These are phyloP conservation scores for Saccharomyces mikatae DNA, from an alignment of 805 yeast genomes.

Conservation along the genomic window DNA sequence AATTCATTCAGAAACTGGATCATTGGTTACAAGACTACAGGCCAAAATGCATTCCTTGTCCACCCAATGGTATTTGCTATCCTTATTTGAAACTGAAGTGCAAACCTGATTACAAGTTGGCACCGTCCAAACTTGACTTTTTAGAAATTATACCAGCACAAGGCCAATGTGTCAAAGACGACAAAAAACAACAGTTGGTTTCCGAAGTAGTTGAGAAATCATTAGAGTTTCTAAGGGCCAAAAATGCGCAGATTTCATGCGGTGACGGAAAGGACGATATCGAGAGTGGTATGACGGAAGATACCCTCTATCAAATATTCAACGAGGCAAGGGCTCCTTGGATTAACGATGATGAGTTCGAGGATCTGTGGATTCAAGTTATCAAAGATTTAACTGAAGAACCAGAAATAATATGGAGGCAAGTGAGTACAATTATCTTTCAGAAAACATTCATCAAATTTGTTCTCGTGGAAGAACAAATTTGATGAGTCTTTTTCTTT, in stretches of 20 bases:
- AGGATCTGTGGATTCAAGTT: constrained; percentile 66
- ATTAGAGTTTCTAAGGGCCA: constrained; percentile 53
- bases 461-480: neutral
- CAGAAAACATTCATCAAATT: neutral
- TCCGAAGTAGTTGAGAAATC: constrained; percentile 60
- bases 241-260: constrained; percentile 58
- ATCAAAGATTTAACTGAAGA: constrained; percentile 51
- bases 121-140: constrained; percentile 26
- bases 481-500: neutral
- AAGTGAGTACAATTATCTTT: constrained; percentile 37
- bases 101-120: constrained; percentile 55
- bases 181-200: constrained; percentile 58
- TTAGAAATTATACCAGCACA: constrained; percentile 52
- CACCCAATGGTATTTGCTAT: constrained; percentile 70
- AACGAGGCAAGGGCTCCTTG: constrained; percentile 30
- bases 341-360: constrained; percentile 45
- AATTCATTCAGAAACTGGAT: constrained; percentile 34
- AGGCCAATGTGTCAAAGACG: constrained; percentile 68
- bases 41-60: constrained; percentile 72
- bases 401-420: constrained; percentile 73
- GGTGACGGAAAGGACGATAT: constrained; percentile 42
- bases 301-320: constrained; percentile 47
- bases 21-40: constrained; percentile 39
- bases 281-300: constrained; percentile 44
- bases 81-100: constrained; percentile 56